Evolutionary conservation across 768 basidiomycete genomes (phyloP).

Genomic region (Russula emetica): DNA sequence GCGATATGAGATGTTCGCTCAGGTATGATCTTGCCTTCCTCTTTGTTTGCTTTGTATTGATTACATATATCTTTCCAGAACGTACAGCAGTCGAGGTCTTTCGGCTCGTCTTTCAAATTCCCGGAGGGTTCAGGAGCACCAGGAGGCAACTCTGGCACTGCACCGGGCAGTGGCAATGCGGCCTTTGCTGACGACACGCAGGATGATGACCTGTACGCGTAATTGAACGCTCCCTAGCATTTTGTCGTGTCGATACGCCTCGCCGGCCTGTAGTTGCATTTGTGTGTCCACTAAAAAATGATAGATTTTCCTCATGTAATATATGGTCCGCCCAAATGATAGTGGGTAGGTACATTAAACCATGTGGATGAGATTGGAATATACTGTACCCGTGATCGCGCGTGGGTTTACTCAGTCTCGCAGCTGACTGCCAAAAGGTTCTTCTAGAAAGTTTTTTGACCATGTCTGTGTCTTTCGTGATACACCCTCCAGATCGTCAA

Average conservation of each 20-base stretch:
- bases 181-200: conserved; percentile 81
- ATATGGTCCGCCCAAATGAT: neutral
- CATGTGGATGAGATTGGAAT: too few species aligned
- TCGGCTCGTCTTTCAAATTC: conserved; percentile 98
- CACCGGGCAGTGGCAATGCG: conserved; percentile 53
- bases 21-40: conserved; percentile 43
- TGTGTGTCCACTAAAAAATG: conserved; percentile 14
- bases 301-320: conserved; percentile 23
- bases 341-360: too few species aligned
- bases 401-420: too few species aligned
- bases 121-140: conserved; percentile 53
- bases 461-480: too few species aligned
- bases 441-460: too few species aligned
- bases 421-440: too few species aligned
- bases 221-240: conserved; percentile 7
- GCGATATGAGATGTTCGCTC: conserved; percentile 97
- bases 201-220: conserved; percentile 93
- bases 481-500: neutral
- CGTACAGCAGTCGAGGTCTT: conserved; percentile 85
- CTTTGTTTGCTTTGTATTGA: neutral
- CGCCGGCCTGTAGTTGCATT: conserved; percentile 8
- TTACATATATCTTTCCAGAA: conserved; percentile 45
- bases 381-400: too few species aligned
- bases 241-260: conserved; percentile 15
- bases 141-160: conserved; percentile 15